Percentiles rank a stretch among this genome's conserved stretches.
Evolutionary conservation across 2,329 filamentous ascomycete genomes (phyloP).

Genomic region (Pseudogymnoascus pannorum): DNA sequence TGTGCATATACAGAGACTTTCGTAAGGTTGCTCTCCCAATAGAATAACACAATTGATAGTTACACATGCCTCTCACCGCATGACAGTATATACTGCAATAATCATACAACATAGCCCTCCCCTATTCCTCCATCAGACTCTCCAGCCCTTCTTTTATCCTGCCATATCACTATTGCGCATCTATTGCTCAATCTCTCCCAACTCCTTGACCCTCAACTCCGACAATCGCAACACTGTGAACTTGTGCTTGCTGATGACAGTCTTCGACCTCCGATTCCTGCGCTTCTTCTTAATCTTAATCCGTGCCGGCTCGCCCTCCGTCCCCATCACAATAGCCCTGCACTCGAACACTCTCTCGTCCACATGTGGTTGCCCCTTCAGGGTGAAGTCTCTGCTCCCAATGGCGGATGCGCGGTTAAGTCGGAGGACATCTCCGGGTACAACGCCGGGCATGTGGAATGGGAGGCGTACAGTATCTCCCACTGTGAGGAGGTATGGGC

Average conservation of each 20-base stretch:
- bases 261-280: conserved; percentile 65
- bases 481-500: conserved; percentile 69
- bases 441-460: conserved; percentile 68
- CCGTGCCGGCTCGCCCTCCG: conserved; percentile 72
- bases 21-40: not conserved
- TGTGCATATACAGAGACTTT: not conserved
- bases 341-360: conserved; percentile 81
- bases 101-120: conserved; percentile 5
- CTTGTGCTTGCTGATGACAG: conserved; percentile 80
- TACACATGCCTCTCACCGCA: conserved; percentile 3
- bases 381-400: conserved; percentile 82
- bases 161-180: not conserved
- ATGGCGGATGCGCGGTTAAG: conserved; percentile 78
- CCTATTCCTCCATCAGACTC: not conserved
- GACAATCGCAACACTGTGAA: conserved; percentile 82
- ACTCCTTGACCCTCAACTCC: conserved; percentile 53
- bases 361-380: conserved; percentile 74
- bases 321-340: conserved; percentile 74
- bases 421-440: conserved; percentile 76
- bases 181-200: conserved; percentile 33
- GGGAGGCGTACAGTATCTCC: conserved; percentile 72
- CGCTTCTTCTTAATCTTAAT: conserved; percentile 76
- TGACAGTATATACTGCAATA: conserved; percentile 8
- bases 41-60: conserved; percentile 9
- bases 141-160: not conserved